phyloP scores from a whole-genome alignment of 1,284 basidiomycete genomes.

The Gymnopus androsaceus region DNA sequence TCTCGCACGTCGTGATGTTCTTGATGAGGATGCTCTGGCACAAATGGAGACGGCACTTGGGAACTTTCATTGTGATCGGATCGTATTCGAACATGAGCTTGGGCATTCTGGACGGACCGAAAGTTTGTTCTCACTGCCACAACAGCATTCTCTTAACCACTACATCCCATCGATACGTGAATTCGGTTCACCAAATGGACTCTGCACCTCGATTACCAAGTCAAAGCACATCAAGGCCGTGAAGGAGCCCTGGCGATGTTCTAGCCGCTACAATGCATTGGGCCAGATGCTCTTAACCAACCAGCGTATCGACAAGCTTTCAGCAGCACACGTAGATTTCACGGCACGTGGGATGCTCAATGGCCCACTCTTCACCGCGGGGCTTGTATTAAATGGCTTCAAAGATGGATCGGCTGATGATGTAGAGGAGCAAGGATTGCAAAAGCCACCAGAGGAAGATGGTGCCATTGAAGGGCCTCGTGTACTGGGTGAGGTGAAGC shows the following conservation, averaged over 20 bases:
- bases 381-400: not conserved
- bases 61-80: no score
- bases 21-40: slow-evolving; percentile 22
- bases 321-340: no score
- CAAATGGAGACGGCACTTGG: no score
- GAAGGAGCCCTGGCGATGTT: slow-evolving; percentile 28
- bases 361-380: no score
- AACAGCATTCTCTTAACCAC: slow-evolving; percentile 18
- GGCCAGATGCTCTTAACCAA: no score
- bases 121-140: slow-evolving; percentile 17
- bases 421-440: no score
- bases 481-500: not conserved
- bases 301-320: no score
- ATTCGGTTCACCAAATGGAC: slow-evolving; percentile 22
- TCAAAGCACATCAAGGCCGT: slow-evolving; percentile 24
- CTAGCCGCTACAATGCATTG: no score
- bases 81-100: no score
- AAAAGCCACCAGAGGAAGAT: not conserved
- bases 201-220: slow-evolving; percentile 13
- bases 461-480: not conserved
- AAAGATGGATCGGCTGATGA: no score
- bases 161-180: not conserved
- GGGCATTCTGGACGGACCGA: no score
- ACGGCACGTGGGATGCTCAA: no score
- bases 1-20: slow-evolving; percentile 25